A percentile compares a stretch with the other conserved stretches of the same genome.
phyloP scores from a whole-genome alignment of 192 early-diverging fungal species.

The Mortierella hygrophila region DNA sequence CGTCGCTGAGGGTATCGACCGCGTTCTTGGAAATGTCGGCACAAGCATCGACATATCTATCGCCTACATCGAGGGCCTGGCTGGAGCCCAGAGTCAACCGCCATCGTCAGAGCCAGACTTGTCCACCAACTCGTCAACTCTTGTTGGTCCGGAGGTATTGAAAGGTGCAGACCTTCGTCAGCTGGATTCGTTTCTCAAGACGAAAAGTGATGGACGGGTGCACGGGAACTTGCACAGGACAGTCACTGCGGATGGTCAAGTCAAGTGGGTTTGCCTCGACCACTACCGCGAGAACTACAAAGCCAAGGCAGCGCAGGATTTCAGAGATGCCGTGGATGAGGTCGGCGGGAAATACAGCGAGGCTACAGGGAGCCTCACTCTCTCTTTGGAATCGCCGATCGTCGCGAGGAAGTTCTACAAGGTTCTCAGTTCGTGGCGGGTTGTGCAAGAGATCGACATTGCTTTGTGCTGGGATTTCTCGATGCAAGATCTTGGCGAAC shows the following conservation, averaged over 20 bases:
- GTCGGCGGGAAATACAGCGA: not conserved
- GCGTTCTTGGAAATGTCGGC: not conserved
- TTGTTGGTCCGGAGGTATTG: not conserved
- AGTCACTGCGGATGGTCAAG: conserved; percentile 12
- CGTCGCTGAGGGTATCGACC: not conserved
- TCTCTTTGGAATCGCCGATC: not conserved
- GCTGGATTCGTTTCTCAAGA: not conserved
- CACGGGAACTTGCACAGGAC: not conserved
- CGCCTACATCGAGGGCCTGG: not conserved
- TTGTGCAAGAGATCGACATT: conserved; percentile 6
- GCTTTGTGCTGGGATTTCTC: not conserved
- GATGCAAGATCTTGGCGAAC: not conserved
- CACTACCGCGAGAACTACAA: conserved; percentile 23
- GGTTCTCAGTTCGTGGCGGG: not conserved
- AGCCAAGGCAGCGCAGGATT: not conserved
- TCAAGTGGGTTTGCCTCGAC: conserved; percentile 33
- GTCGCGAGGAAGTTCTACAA: conserved; percentile 2
- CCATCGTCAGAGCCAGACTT: not conserved
- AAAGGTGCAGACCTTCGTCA: not conserved
- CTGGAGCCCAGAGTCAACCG: not conserved
- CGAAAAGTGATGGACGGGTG: not conserved
- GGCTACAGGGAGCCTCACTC: not conserved
- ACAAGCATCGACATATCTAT: not conserved
- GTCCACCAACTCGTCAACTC: not conserved
- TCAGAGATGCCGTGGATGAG: not conserved